A percentile compares a stretch with the other conserved stretches of the same genome.
Conservation (phyloP, 75 land plant genomes). For the Selaginella moellendorffii region DNA sequence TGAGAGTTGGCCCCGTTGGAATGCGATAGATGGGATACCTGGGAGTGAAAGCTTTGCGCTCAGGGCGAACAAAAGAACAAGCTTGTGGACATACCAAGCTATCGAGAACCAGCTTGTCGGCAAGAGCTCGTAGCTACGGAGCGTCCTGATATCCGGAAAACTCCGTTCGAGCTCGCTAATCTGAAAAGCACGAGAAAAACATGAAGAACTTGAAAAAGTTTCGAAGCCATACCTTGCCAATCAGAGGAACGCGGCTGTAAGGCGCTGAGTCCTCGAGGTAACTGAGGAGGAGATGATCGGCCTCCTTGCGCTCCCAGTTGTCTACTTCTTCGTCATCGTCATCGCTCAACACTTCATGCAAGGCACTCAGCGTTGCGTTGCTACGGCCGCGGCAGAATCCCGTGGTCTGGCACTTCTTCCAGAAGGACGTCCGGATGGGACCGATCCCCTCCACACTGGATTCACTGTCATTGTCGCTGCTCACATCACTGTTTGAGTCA, state of each 20-base stretch:
- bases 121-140: conserved; percentile 13
- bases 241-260: conserved; percentile 18
- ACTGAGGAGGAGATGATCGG: background rate
- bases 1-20: conserved; percentile 59
- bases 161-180: conserved; percentile 5
- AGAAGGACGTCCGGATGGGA: background rate
- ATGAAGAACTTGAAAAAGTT: background rate
- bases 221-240: conserved; percentile 13
- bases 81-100: conserved; percentile 14
- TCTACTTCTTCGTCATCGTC: no score
- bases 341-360: background rate
- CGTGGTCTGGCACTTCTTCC: background rate
- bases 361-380: background rate
- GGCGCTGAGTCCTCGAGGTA: conserved; percentile 13
- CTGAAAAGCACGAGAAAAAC: conserved; percentile 7
- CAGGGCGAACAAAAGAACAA: background rate
- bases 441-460: background rate
- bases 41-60: background rate
- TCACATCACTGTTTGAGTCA: conserved; percentile 29
- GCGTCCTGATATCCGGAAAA: conserved; percentile 13
- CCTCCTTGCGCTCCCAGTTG: background rate
- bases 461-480: conserved; percentile 31
- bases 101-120: conserved; percentile 25
- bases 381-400: background rate
- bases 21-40: conserved; percentile 98